Percentiles rank a stretch among this genome's conserved stretches.
phyloP scores from a whole-genome alignment of 2,329 filamentous ascomycete genomes.

The Zymoseptoria passerinii region DNA sequence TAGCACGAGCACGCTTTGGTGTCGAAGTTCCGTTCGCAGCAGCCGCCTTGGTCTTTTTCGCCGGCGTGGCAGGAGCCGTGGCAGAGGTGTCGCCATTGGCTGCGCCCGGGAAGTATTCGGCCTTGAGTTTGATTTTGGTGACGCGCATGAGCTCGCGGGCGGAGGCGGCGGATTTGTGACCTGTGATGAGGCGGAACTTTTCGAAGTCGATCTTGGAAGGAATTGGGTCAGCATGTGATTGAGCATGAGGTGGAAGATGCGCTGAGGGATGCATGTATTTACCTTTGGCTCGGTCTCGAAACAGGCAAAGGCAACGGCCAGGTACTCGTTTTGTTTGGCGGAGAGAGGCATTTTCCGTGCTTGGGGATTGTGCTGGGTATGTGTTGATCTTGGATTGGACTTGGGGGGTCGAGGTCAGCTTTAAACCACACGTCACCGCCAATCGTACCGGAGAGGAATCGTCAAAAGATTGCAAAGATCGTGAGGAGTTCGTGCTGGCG shows the following conservation, averaged over 20 bases:
- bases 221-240: background rate
- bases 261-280: no score
- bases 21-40: background rate
- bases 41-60: background rate
- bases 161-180: conserved; percentile 20
- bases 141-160: conserved; percentile 29
- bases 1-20: background rate
- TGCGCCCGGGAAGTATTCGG: no score
- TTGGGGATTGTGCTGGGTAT: background rate
- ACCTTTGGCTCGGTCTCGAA: conserved; percentile 27
- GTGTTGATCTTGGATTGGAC: background rate
- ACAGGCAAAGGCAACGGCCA: conserved; percentile 27
- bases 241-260: background rate
- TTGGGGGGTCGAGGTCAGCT: no score
- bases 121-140: conserved; percentile 28
- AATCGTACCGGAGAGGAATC: no score
- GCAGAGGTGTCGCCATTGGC: no score
- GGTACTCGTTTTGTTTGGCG: conserved; percentile 23
- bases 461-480: no score
- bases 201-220: conserved; percentile 26
- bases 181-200: conserved; percentile 25
- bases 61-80: background rate
- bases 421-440: no score
- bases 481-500: no score
- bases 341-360: conserved; percentile 20